A percentile compares a stretch with the other conserved stretches of the same genome.
Conservation (phyloP, 2,329 filamentous ascomycete genomes). For the Colletotrichum cuscutae region DNA sequence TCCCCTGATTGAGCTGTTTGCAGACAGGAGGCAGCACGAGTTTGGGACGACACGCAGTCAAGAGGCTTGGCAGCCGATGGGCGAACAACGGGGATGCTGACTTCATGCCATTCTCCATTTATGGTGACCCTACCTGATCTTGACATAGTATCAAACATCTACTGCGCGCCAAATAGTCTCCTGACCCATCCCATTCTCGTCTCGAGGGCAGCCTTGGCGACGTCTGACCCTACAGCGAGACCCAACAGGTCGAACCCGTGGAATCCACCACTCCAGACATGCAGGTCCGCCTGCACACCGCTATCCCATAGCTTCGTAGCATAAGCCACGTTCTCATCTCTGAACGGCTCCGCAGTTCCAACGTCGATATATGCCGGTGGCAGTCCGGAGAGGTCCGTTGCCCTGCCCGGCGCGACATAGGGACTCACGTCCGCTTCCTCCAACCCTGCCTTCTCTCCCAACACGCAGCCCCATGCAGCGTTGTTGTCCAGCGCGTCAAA, state of each 20-base stretch:
- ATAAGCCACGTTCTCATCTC: slow-evolving; percentile 45
- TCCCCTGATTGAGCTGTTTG: not conserved
- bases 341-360: slow-evolving; percentile 47
- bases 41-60: slow-evolving; percentile 1
- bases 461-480: slow-evolving; percentile 52
- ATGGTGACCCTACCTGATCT: not conserved
- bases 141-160: not conserved
- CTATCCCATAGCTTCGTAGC: slow-evolving; percentile 50
- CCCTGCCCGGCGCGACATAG: slow-evolving; percentile 49
- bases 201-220: slow-evolving; percentile 23
- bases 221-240: slow-evolving; percentile 9
- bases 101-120: not conserved
- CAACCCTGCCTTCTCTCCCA: slow-evolving; percentile 46
- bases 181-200: slow-evolving; percentile 29
- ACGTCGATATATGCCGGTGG: slow-evolving; percentile 56
- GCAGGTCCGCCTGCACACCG: slow-evolving; percentile 54
- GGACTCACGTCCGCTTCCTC: slow-evolving; percentile 43
- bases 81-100: not conserved
- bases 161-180: not conserved
- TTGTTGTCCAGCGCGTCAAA: slow-evolving; percentile 47
- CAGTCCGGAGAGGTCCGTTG: slow-evolving; percentile 47
- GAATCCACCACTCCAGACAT: slow-evolving; percentile 54
- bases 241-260: slow-evolving; percentile 50
- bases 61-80: not conserved
- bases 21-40: not conserved